phyloP scores from a whole-genome alignment of 306 rosid species.

The Quercus ilex region DNA sequence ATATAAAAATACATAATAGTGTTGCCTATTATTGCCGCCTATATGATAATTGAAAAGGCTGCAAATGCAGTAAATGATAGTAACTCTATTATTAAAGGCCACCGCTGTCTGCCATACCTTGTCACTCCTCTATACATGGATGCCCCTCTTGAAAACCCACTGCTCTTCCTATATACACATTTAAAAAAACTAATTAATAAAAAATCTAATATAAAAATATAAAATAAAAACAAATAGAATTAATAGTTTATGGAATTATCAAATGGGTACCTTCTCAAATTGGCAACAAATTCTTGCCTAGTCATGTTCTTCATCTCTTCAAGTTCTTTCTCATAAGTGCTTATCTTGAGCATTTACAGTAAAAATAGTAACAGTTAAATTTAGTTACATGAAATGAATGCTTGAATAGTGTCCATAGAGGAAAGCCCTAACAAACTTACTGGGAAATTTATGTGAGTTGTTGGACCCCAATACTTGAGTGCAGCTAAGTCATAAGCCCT shows the following conservation, averaged over 20 bases:
- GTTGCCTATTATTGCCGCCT: conserved; percentile 33
- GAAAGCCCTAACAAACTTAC: conserved; percentile 44
- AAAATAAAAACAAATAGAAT: neutral
- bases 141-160: conserved; percentile 99
- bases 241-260: conserved; percentile 14
- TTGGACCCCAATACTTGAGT: conserved; percentile 97
- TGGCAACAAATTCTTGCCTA: conserved; percentile 96
- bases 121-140: conserved; percentile 99
- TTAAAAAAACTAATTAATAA: conserved; percentile 13
- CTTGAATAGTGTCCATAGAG: conserved; percentile 18
- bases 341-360: conserved; percentile 57
- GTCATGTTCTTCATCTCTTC: conserved; percentile 97
- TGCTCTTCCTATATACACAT: conserved; percentile 64
- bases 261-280: conserved; percentile 72
- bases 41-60: conserved; percentile 44
- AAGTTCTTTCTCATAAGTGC: conserved; percentile 79
- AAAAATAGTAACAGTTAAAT: conserved; percentile 5
- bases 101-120: conserved; percentile 76
- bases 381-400: neutral
- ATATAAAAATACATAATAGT: conserved; percentile 11
- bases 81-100: conserved; percentile 46
- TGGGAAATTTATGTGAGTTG: conserved; percentile 95
- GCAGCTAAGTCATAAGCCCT: conserved; percentile 98
- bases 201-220: neutral
- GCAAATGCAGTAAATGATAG: conserved; percentile 53